Evolutionary conservation across 495 filamentous ascomycete genomes (phyloP), one percentile per base, ranked within the genome.

Genomic region (Tuber magnatum): DNA sequence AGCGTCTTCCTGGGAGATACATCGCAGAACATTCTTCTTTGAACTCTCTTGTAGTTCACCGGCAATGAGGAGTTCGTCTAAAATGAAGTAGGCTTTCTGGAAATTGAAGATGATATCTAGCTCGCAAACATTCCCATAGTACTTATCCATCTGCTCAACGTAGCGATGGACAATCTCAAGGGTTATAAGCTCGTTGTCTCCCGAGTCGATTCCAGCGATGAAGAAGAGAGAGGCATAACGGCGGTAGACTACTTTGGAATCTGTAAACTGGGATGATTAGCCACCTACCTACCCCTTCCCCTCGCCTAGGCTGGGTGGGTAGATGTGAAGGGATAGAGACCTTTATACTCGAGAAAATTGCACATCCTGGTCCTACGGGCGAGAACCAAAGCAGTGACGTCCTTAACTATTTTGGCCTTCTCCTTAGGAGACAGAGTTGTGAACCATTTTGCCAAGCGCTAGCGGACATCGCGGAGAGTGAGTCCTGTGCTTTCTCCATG

Each of bases 121-220:
- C 86, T 99, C 95, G 89, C 95, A 99, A 73, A 99, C 95, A 85
- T 99, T 99, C 84, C 95, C 95, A 83, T 98, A 99, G 87, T 99
- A 99, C 84, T 99, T 99, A 87, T 99, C 95, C 95, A 99, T 99
- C 86, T 99, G 95, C 84, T 99, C 95, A 71, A 99, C 95, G 84
- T 97, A 99, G 81, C 95, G 92, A 85, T 99, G 95, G 71, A 99
- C 94, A 82, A 97, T 92, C 84, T 99, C 95, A 78, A 99, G 92
- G 40, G 92, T 97, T 84, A 98, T 97, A 84, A 99, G 86, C 81
- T 98, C 95, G 86, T 99, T 99, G 83, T 99, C 95, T 73, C 91
- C 93, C 9, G 94, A 92, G 48, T 92, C 90, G 85, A 94, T 97
- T 76, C 95, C 95, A 83, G 95, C 95, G 83, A 99, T 97, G 88